phyloP scores from a whole-genome alignment of 345 rosid species.

The Nasturtium officinale region DNA sequence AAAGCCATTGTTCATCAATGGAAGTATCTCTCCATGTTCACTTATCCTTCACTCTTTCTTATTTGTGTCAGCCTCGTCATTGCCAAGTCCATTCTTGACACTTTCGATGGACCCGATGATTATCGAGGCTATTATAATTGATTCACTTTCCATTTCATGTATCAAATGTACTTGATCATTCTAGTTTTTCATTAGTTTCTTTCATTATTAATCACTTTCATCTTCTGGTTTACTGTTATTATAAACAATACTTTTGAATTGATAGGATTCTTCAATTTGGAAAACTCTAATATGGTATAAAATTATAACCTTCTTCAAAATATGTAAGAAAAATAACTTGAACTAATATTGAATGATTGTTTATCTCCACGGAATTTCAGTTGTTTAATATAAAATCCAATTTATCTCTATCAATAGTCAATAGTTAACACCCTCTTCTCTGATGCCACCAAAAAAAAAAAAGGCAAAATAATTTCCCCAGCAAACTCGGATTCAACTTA shows the following conservation, averaged over 20 bases:
- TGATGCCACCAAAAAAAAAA: neutral
- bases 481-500: neutral
- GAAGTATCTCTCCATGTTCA: conserved; percentile 37
- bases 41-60: conserved; percentile 30
- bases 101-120: conserved; percentile 28
- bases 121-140: conserved; percentile 30
- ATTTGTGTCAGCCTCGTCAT: conserved; percentile 25
- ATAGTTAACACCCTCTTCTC: neutral
- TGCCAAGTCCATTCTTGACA: conserved; percentile 11
- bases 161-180: neutral
- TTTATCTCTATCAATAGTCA: neutral
- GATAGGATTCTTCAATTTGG: neutral
- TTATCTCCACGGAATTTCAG: neutral
- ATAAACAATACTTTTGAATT: neutral
- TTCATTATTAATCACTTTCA: neutral
- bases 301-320: neutral
- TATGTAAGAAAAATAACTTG: neutral
- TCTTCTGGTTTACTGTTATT: neutral
- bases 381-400: neutral
- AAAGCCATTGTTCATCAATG: conserved; percentile 41
- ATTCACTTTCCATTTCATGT: neutral
- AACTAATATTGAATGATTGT: neutral
- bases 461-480: neutral
- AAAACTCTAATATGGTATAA: neutral
- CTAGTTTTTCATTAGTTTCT: conserved; percentile 6